Evolutionary conservation across 2,329 filamentous ascomycete species (phyloP).

Genomic region (Didymella keratinophila): DNA sequence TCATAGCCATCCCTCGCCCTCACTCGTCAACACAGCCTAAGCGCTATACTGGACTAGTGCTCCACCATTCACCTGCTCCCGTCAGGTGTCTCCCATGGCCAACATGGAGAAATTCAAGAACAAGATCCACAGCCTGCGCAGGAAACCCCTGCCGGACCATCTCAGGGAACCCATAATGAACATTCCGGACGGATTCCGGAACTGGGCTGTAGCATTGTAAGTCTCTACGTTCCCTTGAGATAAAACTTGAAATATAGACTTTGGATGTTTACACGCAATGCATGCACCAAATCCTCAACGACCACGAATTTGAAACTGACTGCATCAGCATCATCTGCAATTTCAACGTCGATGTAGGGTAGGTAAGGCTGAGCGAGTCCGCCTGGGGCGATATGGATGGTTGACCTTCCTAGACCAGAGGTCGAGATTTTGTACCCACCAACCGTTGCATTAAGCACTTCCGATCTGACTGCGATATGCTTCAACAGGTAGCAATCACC

Average conservation of each 20-base stretch:
- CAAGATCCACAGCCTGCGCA: conserved; percentile 37
- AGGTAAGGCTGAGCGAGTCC: conserved; percentile 25
- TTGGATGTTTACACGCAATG: not conserved
- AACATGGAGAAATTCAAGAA: conserved; percentile 49
- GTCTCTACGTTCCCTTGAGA: conserved; percentile 9
- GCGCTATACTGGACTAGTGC: conserved; percentile 22
- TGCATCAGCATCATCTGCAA: conserved; percentile 51
- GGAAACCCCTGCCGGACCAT: conserved; percentile 35
- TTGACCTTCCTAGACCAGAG: conserved; percentile 45
- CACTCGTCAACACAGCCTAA: conserved; percentile 21
- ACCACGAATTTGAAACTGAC: conserved; percentile 18
- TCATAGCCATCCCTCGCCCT: conserved; percentile 19
- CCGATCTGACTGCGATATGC: conserved; percentile 53
- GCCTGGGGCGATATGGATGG: conserved; percentile 13
- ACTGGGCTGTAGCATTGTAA: conserved; percentile 54
- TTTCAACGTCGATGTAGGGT: conserved; percentile 55
- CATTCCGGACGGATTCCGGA: conserved; percentile 42
- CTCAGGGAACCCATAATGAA: conserved; percentile 34
- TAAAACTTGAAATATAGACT: not conserved
- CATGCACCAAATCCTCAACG: not conserved
- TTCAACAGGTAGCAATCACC: conserved; percentile 49
- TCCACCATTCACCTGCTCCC: conserved; percentile 29
- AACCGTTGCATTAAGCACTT: conserved; percentile 47
- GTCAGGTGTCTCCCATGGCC: conserved; percentile 31
- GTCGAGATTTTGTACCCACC: conserved; percentile 54